Percentiles rank a stretch among this genome's conserved stretches.
Conservation (phyloP, 129 eudicot species). For the Deinandra increscens region DNA sequence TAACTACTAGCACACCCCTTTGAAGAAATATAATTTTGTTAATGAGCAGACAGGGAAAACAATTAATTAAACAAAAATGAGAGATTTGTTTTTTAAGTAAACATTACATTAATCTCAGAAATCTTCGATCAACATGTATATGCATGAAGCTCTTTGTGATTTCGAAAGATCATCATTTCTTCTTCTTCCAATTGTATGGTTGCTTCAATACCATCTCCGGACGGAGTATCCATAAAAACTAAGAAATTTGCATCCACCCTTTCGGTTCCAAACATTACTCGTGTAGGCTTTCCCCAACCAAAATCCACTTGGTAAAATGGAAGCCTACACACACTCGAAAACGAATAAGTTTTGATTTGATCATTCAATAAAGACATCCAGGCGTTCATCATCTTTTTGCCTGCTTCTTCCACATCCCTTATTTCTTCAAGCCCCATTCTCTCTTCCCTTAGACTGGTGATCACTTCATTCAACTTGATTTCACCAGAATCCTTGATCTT, state of each 20-base stretch:
- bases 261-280: neutral
- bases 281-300: constrained; percentile 28
- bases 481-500: neutral
- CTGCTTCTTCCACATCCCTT: neutral
- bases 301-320: constrained; percentile 29
- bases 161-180: constrained; percentile 15
- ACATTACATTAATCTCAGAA: no score
- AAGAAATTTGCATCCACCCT: neutral
- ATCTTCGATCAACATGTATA: neutral
- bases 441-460: neutral
- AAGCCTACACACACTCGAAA: constrained; percentile 5
- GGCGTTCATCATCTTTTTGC: neutral
- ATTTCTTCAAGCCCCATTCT: neutral
- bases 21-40: no score
- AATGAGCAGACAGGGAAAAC: no score
- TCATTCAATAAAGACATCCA: neutral
- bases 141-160: constrained; percentile 4
- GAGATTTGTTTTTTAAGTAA: no score
- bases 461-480: neutral
- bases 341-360: neutral
- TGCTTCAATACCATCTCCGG: constrained; percentile 27
- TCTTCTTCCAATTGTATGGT: constrained; percentile 1
- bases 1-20: no score
- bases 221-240: constrained; percentile 8
- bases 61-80: no score